Conservation (phyloP, 371 early-diverging fungal genomes). For the Funneliformis caledonium region DNA sequence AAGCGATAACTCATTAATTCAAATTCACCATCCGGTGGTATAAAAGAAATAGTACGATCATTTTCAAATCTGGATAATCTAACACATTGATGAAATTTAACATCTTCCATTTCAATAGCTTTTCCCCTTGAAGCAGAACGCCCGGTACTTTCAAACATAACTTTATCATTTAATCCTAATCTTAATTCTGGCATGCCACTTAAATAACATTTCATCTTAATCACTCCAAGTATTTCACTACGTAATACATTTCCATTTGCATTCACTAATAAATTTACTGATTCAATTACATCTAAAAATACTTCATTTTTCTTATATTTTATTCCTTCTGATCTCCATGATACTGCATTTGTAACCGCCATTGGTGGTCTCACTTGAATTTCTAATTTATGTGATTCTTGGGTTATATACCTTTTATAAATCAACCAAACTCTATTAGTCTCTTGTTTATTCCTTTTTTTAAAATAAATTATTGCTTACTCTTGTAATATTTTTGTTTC, state of each 20-base stretch:
- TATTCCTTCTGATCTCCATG: conserved; percentile 83
- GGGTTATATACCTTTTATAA: conserved; percentile 86
- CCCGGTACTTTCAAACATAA: conserved; percentile 96
- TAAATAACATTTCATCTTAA: conserved; percentile 97
- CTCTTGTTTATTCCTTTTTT: no score
- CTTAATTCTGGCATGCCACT: conserved; percentile 99
- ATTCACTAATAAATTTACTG: conserved; percentile 86
- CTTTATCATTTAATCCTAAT: conserved; percentile 97
- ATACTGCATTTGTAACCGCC: conserved; percentile 97
- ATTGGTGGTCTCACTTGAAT: conserved; percentile 89
- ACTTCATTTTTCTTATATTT: conserved; percentile 91
- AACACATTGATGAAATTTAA: conserved; percentile 93
- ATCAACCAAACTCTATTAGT: not conserved
- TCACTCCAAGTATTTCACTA: conserved; percentile 93
- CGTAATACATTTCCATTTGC: conserved; percentile 94
- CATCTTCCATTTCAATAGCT: conserved; percentile 87
- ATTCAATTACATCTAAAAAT: conserved; percentile 90
- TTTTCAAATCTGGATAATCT: conserved; percentile 81
- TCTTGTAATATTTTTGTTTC: conserved; percentile 97
- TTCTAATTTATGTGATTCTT: conserved; percentile 95
- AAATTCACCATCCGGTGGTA: conserved; percentile 94
- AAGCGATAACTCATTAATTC: conserved; percentile 95
- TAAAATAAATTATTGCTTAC: conserved; percentile 47
- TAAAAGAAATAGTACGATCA: conserved; percentile 84
- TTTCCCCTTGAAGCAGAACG: conserved; percentile 85